These are phyloP conservation scores for Pythium vanterpoolii DNA, from an alignment of 352 stramenopile species.

Conservation along the genomic window DNA sequence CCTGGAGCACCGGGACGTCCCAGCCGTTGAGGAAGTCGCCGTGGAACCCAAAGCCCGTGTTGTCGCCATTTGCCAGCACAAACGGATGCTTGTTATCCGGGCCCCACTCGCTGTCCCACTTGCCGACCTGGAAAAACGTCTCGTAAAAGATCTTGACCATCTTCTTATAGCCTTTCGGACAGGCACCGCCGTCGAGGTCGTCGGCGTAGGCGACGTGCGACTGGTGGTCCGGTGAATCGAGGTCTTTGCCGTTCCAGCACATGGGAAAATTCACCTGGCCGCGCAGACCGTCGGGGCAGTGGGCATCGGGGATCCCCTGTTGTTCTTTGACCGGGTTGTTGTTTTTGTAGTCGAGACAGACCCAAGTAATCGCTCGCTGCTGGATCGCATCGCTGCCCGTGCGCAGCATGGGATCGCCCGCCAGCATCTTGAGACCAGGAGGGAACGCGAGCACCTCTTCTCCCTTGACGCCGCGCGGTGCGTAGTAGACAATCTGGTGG, in stretches of 20 bases:
- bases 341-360: constrained; percentile 39
- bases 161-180: constrained; percentile 39
- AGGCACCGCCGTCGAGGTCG: constrained; percentile 36
- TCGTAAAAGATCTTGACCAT: constrained; percentile 66
- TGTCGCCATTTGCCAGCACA: constrained; percentile 44
- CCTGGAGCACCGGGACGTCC: constrained; percentile 41
- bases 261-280: constrained; percentile 57
- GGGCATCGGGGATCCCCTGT: constrained; percentile 40
- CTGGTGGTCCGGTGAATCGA: constrained; percentile 49
- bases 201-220: constrained; percentile 47
- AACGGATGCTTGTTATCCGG: constrained; percentile 40
- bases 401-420: constrained; percentile 35
- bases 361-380: constrained; percentile 41
- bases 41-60: constrained; percentile 46
- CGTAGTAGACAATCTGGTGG: constrained; percentile 53
- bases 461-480: constrained; percentile 27
- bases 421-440: constrained; percentile 44
- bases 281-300: constrained; percentile 41
- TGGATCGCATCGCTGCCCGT: constrained; percentile 33
- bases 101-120: constrained; percentile 48
- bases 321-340: constrained; percentile 37
- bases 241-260: constrained; percentile 46
- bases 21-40: constrained; percentile 54
- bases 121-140: constrained; percentile 44
- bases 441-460: constrained; percentile 47